Conservation (phyloP, 225 moss, liverwort and hornwort species). For the Physcomitrellopsis africana region DNA sequence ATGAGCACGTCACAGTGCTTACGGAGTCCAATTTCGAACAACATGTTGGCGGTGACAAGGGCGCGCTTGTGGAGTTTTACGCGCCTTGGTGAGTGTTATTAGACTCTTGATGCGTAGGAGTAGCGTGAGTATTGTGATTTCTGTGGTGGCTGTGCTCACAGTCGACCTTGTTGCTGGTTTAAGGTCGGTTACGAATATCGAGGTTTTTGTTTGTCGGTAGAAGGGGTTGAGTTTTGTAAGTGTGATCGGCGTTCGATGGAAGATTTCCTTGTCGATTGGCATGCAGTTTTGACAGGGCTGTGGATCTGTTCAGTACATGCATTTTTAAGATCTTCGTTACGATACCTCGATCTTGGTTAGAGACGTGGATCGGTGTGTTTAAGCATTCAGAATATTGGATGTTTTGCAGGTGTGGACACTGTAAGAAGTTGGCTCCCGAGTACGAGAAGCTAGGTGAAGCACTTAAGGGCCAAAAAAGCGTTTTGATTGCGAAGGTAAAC, state of each 20-base stretch:
- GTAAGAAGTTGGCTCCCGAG: slow-evolving; percentile 96
- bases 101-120: not conserved
- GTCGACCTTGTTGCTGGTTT: slow-evolving; percentile 6
- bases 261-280: not conserved
- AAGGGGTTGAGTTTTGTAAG: not conserved
- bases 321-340: no score
- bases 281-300: not conserved
- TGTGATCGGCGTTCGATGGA: not conserved
- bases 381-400: not conserved
- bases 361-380: not conserved
- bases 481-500: slow-evolving; percentile 87
- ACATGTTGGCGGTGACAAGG: slow-evolving; percentile 75
- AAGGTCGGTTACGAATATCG: not conserved
- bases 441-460: slow-evolving; percentile 88
- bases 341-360: not conserved
- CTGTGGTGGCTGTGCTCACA: not conserved
- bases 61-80: slow-evolving; percentile 93
- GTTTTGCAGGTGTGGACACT: slow-evolving; percentile 87
- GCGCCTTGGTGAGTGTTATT: slow-evolving; percentile 81
- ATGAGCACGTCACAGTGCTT: slow-evolving; percentile 76
- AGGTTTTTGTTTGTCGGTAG: slow-evolving; percentile 22
- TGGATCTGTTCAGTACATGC: no score
- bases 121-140: not conserved
- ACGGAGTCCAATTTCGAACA: slow-evolving; percentile 76
- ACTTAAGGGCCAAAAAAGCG: slow-evolving; percentile 82